phyloP scores from a whole-genome alignment of 305 asterid species.

The Andrographis paniculata region DNA sequence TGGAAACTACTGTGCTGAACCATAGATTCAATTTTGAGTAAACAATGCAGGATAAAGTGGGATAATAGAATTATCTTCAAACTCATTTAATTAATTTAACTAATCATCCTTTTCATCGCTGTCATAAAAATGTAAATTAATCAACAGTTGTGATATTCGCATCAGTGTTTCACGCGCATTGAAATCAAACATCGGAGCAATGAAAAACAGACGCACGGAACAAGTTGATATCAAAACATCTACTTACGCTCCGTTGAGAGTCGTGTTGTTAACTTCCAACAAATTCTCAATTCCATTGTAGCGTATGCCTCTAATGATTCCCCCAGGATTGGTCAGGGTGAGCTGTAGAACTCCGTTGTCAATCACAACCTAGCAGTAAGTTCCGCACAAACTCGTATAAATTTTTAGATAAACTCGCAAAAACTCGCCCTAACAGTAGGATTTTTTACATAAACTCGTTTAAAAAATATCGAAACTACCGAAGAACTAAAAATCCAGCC shows the following conservation, averaged over 20 bases:
- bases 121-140: too few relatives aligned
- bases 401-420: too few relatives aligned
- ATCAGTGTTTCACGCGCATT: too few relatives aligned
- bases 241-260: slow-evolving; percentile 54
- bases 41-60: too few relatives aligned
- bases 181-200: background rate
- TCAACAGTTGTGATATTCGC: too few relatives aligned
- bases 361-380: slow-evolving; percentile 37
- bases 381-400: background rate
- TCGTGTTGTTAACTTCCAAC: slow-evolving; percentile 45
- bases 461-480: background rate
- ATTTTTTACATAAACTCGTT: too few relatives aligned
- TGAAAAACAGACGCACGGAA: background rate
- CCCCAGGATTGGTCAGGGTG: slow-evolving; percentile 62
- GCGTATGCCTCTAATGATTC: slow-evolving; percentile 39
- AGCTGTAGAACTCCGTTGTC: slow-evolving; percentile 62
- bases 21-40: too few relatives aligned
- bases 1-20: too few relatives aligned
- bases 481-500: background rate
- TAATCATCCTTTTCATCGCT: too few relatives aligned
- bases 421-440: too few relatives aligned
- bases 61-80: too few relatives aligned
- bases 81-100: too few relatives aligned
- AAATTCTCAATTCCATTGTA: slow-evolving; percentile 60
- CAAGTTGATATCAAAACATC: background rate